Percentiles rank a stretch among this genome's conserved stretches.
phyloP scores from a whole-genome alignment of 371 early-diverging fungal genomes.

The Umbelopsis sp. region DNA sequence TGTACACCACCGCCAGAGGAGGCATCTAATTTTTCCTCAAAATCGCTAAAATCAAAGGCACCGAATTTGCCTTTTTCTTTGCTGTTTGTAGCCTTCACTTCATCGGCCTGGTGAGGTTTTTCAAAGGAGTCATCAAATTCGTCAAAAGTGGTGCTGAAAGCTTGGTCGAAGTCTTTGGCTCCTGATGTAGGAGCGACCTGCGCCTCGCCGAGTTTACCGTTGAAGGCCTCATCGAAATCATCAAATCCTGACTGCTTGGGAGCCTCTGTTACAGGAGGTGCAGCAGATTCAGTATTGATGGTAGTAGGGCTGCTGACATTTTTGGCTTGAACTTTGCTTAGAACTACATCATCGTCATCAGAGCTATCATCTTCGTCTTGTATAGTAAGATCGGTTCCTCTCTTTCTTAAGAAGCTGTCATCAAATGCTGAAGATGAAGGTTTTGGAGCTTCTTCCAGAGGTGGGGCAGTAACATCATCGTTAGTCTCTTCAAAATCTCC shows the following conservation, averaged over 20 bases:
- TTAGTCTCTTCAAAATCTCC: conserved; percentile 8
- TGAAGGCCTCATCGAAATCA: conserved; percentile 26
- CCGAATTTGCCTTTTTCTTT: conserved; percentile 31
- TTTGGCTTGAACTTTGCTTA: conserved; percentile 37
- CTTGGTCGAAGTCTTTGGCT: conserved; percentile 23
- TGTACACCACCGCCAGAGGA: conserved; percentile 24
- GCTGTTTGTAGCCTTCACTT: not conserved
- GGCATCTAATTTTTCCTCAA: conserved; percentile 14
- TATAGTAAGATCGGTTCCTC: not conserved
- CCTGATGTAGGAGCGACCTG: conserved; percentile 18
- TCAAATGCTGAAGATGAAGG: not conserved
- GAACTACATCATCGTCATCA: conserved; percentile 34
- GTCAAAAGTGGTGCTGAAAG: conserved; percentile 22
- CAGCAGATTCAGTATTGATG: not conserved
- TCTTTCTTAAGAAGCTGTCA: conserved; percentile 9
- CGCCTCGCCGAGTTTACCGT: not conserved
- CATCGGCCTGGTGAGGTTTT: not conserved
- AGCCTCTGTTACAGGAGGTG: not conserved
- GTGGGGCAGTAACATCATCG: not conserved
- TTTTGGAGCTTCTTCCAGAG: not conserved
- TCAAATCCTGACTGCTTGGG: conserved; percentile 31
- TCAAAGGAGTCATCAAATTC: conserved; percentile 4
- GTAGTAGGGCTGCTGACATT: conserved; percentile 37
- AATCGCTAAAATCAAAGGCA: conserved; percentile 34
- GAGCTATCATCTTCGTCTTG: conserved; percentile 9